Percentiles rank a stretch among this genome's conserved stretches.
phyloP scores from a whole-genome alignment of 2,329 filamentous ascomycete species.

The Ustilaginoidea virens region DNA sequence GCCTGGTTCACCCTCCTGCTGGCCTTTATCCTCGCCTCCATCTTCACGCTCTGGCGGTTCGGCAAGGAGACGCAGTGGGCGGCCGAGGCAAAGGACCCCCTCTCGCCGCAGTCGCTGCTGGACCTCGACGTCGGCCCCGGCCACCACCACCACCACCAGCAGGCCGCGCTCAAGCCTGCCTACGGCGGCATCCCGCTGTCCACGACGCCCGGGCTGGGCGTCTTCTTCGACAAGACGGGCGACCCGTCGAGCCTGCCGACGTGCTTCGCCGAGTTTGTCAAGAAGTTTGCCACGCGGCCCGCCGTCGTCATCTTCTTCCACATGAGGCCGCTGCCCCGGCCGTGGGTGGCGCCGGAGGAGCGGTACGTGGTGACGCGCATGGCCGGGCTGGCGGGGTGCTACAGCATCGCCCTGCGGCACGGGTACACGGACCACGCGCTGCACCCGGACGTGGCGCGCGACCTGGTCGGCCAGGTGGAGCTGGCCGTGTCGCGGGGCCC shows the following conservation, averaged over 20 bases:
- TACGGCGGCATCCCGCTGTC: conserved; percentile 28
- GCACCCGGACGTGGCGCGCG: conserved; percentile 41
- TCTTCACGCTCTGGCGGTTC: conserved; percentile 65
- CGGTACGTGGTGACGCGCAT: conserved; percentile 30
- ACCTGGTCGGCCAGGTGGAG: conserved; percentile 44
- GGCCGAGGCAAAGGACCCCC: conserved; percentile 48
- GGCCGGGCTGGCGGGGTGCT: conserved; percentile 42
- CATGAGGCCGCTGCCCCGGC: conserved; percentile 45
- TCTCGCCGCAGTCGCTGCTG: conserved; percentile 27
- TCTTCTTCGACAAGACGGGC: conserved; percentile 69
- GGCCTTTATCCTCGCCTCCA: conserved; percentile 40
- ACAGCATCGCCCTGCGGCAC: conserved; percentile 53
- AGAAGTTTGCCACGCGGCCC: conserved; percentile 52
- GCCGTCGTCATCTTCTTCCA: conserved; percentile 64
- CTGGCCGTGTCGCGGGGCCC: conserved; percentile 27
- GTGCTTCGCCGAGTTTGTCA: conserved; percentile 58
- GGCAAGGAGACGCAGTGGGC: conserved; percentile 67
- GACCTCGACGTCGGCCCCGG: conserved; percentile 3
- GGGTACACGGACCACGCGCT: conserved; percentile 61
- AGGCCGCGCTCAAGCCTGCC: conserved; percentile 15
- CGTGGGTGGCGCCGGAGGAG: conserved; percentile 33
- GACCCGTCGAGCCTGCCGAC: conserved; percentile 38
- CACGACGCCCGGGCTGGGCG: conserved; percentile 42
- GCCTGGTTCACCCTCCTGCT: conserved; percentile 66
- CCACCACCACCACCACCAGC: background rate